Percentiles rank a stretch among this genome's conserved stretches.
Evolutionary conservation across 2,329 filamentous ascomycete species (phyloP).

Genomic region (Diaporthe sp.): DNA sequence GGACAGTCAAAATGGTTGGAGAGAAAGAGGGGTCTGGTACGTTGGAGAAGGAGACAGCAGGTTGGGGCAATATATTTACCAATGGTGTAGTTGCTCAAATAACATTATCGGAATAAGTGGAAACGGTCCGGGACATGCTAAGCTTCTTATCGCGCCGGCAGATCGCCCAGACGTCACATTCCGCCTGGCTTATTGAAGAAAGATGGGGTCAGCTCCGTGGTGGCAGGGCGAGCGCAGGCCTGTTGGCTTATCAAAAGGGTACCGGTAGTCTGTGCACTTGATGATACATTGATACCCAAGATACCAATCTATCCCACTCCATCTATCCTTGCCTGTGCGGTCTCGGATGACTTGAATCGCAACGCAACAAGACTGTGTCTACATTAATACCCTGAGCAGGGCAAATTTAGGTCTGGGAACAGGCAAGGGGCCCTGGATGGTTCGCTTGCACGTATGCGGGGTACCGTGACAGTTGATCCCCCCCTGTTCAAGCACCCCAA

Average conservation of each 20-base stretch:
- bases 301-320: background rate
- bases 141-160: conserved; percentile 25
- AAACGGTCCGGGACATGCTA: background rate
- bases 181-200: conserved; percentile 1
- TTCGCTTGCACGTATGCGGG: background rate
- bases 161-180: conserved; percentile 6
- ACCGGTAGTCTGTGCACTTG: background rate
- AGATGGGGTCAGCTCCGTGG: background rate
- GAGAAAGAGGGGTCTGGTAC: background rate
- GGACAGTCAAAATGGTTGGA: background rate
- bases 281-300: background rate
- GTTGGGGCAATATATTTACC: background rate
- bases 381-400: background rate
- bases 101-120: conserved; percentile 4
- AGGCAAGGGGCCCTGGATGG: background rate
- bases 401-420: background rate
- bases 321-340: background rate
- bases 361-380: background rate
- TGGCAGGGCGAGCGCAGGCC: background rate
- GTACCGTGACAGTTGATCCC: background rate
- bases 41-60: background rate
- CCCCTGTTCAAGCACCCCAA: background rate
- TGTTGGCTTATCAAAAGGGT: conserved; percentile 3
- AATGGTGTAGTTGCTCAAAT: background rate
- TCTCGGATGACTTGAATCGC: conserved; percentile 8